Evolutionary conservation across 208 protist species (phyloP).

Genomic region (Trypanosomatidae sp.): DNA sequence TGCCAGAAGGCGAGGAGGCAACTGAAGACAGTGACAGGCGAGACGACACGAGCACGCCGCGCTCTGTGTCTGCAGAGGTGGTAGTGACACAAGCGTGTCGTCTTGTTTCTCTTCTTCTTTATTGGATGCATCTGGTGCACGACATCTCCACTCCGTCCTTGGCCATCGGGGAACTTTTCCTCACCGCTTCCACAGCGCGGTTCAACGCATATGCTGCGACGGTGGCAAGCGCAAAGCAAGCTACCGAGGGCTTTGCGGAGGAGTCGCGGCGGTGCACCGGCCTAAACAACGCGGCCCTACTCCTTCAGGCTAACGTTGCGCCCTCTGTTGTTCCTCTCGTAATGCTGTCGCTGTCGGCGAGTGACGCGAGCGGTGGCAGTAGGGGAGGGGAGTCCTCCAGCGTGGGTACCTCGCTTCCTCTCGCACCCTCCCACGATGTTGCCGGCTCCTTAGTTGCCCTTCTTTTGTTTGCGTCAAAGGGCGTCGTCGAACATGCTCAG

Average conservation of each 20-base stretch:
- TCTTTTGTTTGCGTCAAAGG: slow-evolving; percentile 8
- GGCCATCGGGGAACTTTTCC: slow-evolving; percentile 11
- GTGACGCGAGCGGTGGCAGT: neutral
- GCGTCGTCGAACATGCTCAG: slow-evolving; percentile 9
- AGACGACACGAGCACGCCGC: neutral
- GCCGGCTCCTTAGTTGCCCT: slow-evolving; percentile 3
- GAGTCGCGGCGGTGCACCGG: slow-evolving; percentile 26
- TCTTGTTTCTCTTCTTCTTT: slow-evolving; percentile 24
- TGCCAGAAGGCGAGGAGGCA: neutral
- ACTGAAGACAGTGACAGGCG: neutral
- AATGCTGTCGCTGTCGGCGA: slow-evolving; percentile 4
- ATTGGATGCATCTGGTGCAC: slow-evolving; percentile 25
- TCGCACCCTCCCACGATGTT: neutral
- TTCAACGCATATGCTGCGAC: neutral
- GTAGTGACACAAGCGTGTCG: slow-evolving; percentile 23
- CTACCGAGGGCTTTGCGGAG: neutral
- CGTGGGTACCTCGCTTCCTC: neutral
- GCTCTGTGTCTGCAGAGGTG: slow-evolving; percentile 6
- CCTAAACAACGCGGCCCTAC: slow-evolving; percentile 19
- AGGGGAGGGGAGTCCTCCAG: neutral
- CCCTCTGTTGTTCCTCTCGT: neutral
- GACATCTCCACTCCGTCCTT: slow-evolving; percentile 9
- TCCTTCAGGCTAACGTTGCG: slow-evolving; percentile 7
- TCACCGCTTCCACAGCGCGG: slow-evolving; percentile 18
- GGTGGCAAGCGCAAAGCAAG: neutral